These are phyloP conservation scores for Nepenthes alata DNA, from an alignment of 179 eudicot genomes.

Conservation along the genomic window DNA sequence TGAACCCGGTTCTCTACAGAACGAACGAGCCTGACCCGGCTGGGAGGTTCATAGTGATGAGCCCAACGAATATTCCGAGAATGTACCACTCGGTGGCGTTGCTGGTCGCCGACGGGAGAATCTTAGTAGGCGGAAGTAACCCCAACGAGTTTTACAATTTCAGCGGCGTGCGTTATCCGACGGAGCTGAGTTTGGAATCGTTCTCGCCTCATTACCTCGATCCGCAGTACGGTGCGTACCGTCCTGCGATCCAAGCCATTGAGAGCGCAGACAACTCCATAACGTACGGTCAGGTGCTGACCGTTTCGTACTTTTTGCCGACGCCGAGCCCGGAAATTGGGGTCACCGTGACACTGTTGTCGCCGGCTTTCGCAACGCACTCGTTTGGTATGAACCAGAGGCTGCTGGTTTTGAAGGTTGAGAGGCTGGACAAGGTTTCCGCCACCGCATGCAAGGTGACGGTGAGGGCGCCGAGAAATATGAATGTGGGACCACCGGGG, in stretches of 20 bases:
- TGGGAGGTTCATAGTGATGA: slow-evolving; percentile 26
- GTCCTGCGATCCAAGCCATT: slow-evolving; percentile 40
- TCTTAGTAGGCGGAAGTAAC: slow-evolving; percentile 72
- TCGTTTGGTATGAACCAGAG: slow-evolving; percentile 74
- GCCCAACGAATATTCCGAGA: slow-evolving; percentile 33
- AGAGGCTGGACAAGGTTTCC: slow-evolving; percentile 16
- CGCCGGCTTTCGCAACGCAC: slow-evolving; percentile 68
- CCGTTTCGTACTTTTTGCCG: slow-evolving; percentile 23
- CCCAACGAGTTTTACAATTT: slow-evolving; percentile 54
- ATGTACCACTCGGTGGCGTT: slow-evolving; percentile 67
- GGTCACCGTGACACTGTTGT: slow-evolving; percentile 34
- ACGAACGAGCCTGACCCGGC: slow-evolving; percentile 21
- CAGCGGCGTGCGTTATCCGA: slow-evolving; percentile 34
- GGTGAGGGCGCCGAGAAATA: slow-evolving; percentile 35
- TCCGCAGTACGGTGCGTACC: slow-evolving; percentile 11
- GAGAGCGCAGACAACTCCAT: slow-evolving; percentile 17
- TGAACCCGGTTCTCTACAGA: slow-evolving; percentile 41
- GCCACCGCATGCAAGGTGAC: slow-evolving; percentile 25
- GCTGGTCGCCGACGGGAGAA: slow-evolving; percentile 48
- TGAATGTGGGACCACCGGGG: slow-evolving; percentile 58
- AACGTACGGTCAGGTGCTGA: slow-evolving; percentile 36
- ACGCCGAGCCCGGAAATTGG: slow-evolving; percentile 1
- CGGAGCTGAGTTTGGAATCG: slow-evolving; percentile 56
- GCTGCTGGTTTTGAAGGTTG: slow-evolving; percentile 27
- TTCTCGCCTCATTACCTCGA: slow-evolving; percentile 51